Evolutionary conservation across 176 grass and related monocot genomes (phyloP).

Genomic region (Panicum miliaceum): DNA sequence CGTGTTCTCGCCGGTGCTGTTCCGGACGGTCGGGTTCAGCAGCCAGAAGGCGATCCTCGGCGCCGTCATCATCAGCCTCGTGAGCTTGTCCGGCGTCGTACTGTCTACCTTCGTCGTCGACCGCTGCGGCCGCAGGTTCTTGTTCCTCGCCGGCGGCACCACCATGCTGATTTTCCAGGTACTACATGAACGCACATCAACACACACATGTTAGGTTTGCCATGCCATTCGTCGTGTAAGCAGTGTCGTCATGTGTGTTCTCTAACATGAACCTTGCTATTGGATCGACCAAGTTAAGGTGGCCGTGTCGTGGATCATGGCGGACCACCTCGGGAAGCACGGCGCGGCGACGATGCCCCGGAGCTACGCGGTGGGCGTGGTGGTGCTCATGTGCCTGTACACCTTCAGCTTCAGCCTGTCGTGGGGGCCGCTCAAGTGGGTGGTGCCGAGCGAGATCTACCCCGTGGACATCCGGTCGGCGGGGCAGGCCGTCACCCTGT

Average conservation of each 20-base stretch:
- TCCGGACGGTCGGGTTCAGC: conserved; percentile 50
- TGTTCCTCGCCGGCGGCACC: conserved; percentile 51
- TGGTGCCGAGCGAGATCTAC: conserved; percentile 85
- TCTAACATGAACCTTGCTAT: too few species aligned
- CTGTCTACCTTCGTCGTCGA: conserved; percentile 42
- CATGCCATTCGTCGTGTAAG: too few species aligned
- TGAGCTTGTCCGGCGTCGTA: conserved; percentile 36
- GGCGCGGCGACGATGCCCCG: conserved; percentile 42
- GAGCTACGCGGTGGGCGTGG: conserved; percentile 54
- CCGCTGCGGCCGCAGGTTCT: conserved; percentile 41
- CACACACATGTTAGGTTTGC: too few species aligned
- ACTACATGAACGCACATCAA: too few species aligned
- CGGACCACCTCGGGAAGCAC: conserved; percentile 40
- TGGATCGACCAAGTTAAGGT: too few species aligned
- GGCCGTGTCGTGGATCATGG: conserved; percentile 62
- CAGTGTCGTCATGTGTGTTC: too few species aligned
- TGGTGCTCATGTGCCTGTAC: conserved; percentile 67
- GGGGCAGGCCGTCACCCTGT: conserved; percentile 61
- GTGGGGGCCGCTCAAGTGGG: conserved; percentile 81
- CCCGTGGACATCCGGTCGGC: conserved; percentile 79
- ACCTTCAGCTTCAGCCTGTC: conserved; percentile 72
- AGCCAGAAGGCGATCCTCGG: conserved; percentile 42
- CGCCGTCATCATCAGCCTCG: conserved; percentile 32
- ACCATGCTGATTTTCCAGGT: conserved; percentile 47
- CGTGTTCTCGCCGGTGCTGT: conserved; percentile 55